phyloP scores from a whole-genome alignment of 2,329 filamentous ascomycete genomes.

The Aspergillus sp. region DNA sequence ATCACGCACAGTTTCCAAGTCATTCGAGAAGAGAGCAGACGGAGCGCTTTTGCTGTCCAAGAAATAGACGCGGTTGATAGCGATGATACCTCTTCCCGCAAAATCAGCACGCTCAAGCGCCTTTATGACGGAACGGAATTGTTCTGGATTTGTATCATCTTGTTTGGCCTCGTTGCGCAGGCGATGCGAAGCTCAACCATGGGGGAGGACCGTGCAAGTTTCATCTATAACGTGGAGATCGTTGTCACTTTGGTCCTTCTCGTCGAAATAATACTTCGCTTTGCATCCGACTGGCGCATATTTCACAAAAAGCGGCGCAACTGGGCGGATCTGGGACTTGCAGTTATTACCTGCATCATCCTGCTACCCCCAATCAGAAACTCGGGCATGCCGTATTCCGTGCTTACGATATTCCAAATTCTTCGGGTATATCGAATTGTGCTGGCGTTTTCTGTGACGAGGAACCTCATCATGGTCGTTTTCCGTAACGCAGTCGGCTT shows the following conservation, averaged over 20 bases:
- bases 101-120: constrained; percentile 49
- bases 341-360: constrained; percentile 73
- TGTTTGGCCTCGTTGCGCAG: constrained; percentile 70
- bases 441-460: constrained; percentile 75
- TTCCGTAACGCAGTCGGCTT: constrained; percentile 88
- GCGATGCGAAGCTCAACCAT: constrained; percentile 68
- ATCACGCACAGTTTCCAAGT: constrained; percentile 98
- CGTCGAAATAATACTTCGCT: constrained; percentile 71
- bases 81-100: constrained; percentile 24
- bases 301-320: constrained; percentile 71
- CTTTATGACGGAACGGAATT: constrained; percentile 64
- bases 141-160: constrained; percentile 74
- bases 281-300: constrained; percentile 66
- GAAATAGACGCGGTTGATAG: constrained; percentile 45
- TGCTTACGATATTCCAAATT: constrained; percentile 89
- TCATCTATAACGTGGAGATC: constrained; percentile 66
- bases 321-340: constrained; percentile 69
- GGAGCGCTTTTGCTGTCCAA: constrained; percentile 81
- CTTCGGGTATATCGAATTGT: constrained; percentile 86
- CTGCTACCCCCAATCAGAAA: constrained; percentile 70
- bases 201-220: constrained; percentile 47
- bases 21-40: constrained; percentile 90
- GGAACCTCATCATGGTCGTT: constrained; percentile 75
- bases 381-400: constrained; percentile 65
- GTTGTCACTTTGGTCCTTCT: constrained; percentile 69